phyloP scores from a whole-genome alignment of 371 early-diverging fungal species.

The Mucor mucedo region DNA sequence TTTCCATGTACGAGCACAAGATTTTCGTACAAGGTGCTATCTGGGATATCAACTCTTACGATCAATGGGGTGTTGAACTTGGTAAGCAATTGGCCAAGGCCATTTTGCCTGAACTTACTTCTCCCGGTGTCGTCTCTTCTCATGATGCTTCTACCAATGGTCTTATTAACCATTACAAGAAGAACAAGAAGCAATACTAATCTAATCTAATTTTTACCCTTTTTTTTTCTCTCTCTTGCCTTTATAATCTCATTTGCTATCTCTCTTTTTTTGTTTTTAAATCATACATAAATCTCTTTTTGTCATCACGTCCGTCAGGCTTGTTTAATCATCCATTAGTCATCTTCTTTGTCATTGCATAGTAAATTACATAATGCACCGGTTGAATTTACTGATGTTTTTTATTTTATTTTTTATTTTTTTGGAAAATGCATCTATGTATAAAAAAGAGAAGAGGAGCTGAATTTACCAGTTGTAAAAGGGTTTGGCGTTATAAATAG shows the following conservation, averaged over 20 bases:
- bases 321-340: no score
- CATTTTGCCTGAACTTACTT: conserved; percentile 86
- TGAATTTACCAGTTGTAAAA: conserved; percentile 79
- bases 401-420: not conserved
- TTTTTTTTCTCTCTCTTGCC: not conserved
- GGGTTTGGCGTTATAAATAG: conserved; percentile 77
- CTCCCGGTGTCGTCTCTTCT: conserved; percentile 56
- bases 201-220: not conserved
- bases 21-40: conserved; percentile 98
- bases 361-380: not conserved
- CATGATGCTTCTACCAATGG: conserved; percentile 95
- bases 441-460: not conserved
- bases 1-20: conserved; percentile 99
- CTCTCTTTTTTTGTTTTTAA: not conserved
- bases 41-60: conserved; percentile 97
- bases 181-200: conserved; percentile 54
- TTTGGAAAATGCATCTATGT: not conserved
- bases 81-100: conserved; percentile 99
- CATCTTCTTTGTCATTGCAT: no score
- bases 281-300: no score
- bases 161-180: conserved; percentile 88
- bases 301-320: no score
- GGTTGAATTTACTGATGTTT: not conserved
- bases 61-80: conserved; percentile 99
- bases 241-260: not conserved